Conservation (phyloP, 208 protist species). For the Naegleria gruberi region DNA sequence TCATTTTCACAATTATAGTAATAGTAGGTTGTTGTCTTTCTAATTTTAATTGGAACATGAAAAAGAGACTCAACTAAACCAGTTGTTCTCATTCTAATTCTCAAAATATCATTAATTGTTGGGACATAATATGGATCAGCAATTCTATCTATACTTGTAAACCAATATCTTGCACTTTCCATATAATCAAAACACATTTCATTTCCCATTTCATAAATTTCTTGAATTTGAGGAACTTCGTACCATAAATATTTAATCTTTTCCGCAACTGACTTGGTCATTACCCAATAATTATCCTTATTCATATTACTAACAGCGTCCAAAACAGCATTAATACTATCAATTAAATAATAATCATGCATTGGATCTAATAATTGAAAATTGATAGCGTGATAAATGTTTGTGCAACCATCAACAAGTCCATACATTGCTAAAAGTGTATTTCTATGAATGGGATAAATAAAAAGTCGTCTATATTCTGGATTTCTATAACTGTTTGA, state of each 20-base stretch:
- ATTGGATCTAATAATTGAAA: background rate
- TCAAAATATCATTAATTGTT: slow-evolving; percentile 22
- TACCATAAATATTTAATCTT: slow-evolving; percentile 1
- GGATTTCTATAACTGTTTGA: background rate
- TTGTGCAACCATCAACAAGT: background rate
- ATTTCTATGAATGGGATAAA: background rate
- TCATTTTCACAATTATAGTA: background rate
- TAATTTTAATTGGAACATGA: background rate
- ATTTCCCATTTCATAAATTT: background rate
- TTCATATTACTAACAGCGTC: background rate
- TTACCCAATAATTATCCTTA: background rate
- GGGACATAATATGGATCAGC: slow-evolving; percentile 12
- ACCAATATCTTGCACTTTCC: slow-evolving; percentile 14
- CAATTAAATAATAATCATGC: background rate
- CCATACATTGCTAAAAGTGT: background rate
- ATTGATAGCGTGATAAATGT: background rate
- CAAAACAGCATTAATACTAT: background rate
- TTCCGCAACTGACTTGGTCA: background rate
- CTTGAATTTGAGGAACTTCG: background rate
- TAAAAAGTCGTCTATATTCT: background rate
- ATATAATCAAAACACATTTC: background rate
- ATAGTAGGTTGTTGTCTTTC: background rate
- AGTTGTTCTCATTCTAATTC: slow-evolving; percentile 21
- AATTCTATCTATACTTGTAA: slow-evolving; percentile 14
- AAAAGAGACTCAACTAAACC: slow-evolving; percentile 28